A percentile compares a stretch with the other conserved stretches of the same genome.
phyloP scores from a whole-genome alignment of 2,329 filamentous ascomycete species.

The Cryphonectria naterciae region DNA sequence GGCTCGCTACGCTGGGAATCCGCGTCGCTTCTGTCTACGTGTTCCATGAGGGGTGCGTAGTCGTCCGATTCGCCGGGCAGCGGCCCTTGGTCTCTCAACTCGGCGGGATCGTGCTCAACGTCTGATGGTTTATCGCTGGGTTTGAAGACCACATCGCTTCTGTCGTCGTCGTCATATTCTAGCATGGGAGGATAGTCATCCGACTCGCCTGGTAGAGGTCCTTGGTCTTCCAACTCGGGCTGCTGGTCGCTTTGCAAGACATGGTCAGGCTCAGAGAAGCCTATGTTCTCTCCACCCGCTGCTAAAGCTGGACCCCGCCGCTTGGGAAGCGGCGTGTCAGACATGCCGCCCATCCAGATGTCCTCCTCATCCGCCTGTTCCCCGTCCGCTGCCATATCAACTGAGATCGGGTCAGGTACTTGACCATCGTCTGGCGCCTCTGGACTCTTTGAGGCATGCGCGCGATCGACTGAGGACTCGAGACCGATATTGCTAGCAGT shows the following conservation, averaged over 20 bases:
- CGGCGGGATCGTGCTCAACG: background rate
- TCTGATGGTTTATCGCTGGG: background rate
- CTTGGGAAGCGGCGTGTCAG: slow-evolving; percentile 21
- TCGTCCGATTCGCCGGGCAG: slow-evolving; percentile 20
- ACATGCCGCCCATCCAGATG: slow-evolving; percentile 31
- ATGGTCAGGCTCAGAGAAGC: slow-evolving; percentile 1
- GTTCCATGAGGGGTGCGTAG: slow-evolving; percentile 17
- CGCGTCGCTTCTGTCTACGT: slow-evolving; percentile 35
- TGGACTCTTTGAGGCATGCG: background rate
- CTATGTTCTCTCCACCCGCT: slow-evolving; percentile 10
- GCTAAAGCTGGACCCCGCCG: background rate
- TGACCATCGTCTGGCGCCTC: background rate
- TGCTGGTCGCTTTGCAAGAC: background rate
- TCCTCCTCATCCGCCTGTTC: slow-evolving; percentile 30
- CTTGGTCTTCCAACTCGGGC: slow-evolving; percentile 18
- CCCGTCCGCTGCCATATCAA: background rate
- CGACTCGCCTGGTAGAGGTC: slow-evolving; percentile 15
- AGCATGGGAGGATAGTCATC: slow-evolving; percentile 21
- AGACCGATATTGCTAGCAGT: background rate
- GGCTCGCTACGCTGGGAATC: slow-evolving; percentile 31
- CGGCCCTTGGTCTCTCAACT: slow-evolving; percentile 21
- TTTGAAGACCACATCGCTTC: background rate
- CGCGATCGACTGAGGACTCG: background rate
- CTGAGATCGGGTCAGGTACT: background rate
- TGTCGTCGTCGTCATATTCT: background rate